Conservation (phyloP, 2,329 filamentous ascomycete species). For the Botryotinia convoluta region DNA sequence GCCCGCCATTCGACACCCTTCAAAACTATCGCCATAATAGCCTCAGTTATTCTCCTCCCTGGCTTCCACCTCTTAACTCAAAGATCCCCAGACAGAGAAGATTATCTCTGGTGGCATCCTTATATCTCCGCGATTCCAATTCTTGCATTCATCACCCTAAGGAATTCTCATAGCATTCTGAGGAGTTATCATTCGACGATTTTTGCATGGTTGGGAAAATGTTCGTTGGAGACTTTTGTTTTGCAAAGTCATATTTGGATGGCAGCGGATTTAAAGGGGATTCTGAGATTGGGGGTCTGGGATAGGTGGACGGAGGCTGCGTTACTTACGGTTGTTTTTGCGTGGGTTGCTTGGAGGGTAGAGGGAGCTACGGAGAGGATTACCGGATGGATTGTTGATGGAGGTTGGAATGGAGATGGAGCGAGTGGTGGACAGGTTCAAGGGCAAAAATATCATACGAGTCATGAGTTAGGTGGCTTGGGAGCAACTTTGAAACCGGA, state of each 20-base stretch:
- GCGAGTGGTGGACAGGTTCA: not conserved
- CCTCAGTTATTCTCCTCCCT: constrained; percentile 28
- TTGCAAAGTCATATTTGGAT: constrained; percentile 62
- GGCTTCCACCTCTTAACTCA: constrained; percentile 29
- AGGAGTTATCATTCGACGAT: constrained; percentile 45
- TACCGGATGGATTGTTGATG: constrained; percentile 41
- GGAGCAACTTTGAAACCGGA: constrained; percentile 1
- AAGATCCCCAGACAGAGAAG: constrained; percentile 39
- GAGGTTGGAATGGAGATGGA: constrained; percentile 41
- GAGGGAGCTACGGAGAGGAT: constrained; percentile 41
- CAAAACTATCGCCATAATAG: constrained; percentile 23
- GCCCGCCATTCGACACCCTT: constrained; percentile 21
- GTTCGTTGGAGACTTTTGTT: constrained; percentile 58
- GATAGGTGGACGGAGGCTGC: constrained; percentile 41
- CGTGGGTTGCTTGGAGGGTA: constrained; percentile 43
- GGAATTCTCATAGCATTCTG: constrained; percentile 47
- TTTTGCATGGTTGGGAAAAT: constrained; percentile 55
- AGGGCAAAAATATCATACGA: not conserved
- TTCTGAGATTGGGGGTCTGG: constrained; percentile 42
- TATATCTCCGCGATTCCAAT: constrained; percentile 55
- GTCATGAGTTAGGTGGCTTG: not conserved
- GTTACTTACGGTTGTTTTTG: constrained; percentile 44
- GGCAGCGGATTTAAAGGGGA: constrained; percentile 54
- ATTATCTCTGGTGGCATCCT: constrained; percentile 52
- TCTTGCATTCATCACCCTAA: constrained; percentile 50